Evolutionary conservation across 768 basidiomycete genomes (phyloP), one percentile per base, ranked within the genome.

Genomic region (Boletales sp.): DNA sequence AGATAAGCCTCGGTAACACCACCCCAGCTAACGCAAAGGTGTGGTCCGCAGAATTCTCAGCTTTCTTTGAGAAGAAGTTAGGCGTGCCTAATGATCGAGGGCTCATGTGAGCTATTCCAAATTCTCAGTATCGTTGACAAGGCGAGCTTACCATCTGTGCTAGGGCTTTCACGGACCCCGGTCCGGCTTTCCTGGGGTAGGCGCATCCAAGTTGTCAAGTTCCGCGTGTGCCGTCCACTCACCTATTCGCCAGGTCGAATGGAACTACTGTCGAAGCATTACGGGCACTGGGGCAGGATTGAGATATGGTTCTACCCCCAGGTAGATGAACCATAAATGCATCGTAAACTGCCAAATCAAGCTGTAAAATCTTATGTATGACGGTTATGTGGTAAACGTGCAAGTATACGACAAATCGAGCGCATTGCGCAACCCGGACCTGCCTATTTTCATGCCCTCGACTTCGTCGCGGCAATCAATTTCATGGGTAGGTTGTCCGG

Each of bases 1-100:
- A 87, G 86, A 70, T 66, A 38, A 81, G 78, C 60, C 66, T 88
- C 62, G 79, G 74, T 58, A 82, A 83, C 57, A 67, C 82, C 49
- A 75, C 68, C 39, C 69, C 74, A 0, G 62, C 40, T 39, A 64
- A 56, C 36, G 82, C 83, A 48, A 75, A 77, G 49, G 51, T 51
- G 35, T 86, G 83, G 66, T 81, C 82, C 64, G 76, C 76, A 56
- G 69, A 62, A 3, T 74, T 87, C 48, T 80, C 80, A 45, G 60
- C 68, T 10, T 84, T 76, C 63, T 75, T 87, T 59, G 60, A 78
- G 53, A 63, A 74, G 57, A 80, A 80, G 49, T 67, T 88, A 3
- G 76, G 75, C 7, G 63, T 79, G 15, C 64, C 68, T 0, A 73
- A 67, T 2, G 68, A 81, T 54, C 75, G 84, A 41, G 84, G 82